Evolutionary conservation across 2,329 filamentous ascomycete species (phyloP).

Genomic region (Ophiocordyceps robertsii): DNA sequence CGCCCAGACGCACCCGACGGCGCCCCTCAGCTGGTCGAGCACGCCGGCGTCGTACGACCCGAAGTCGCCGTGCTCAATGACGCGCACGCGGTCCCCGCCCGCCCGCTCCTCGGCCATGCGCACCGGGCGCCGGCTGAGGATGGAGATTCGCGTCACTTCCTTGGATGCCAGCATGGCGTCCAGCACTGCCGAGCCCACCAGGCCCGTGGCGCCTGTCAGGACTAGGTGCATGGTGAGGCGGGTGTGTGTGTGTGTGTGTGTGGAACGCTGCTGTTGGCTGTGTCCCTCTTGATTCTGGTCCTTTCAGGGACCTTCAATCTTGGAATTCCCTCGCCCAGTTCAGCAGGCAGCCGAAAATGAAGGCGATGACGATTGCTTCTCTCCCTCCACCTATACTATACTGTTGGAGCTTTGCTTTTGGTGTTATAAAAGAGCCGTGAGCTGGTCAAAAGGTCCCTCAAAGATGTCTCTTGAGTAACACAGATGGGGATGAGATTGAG

Average conservation of each 20-base stretch:
- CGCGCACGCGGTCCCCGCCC: constrained; percentile 41
- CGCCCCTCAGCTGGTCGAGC: constrained; percentile 46
- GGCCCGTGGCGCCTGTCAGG: constrained; percentile 54
- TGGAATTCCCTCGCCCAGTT: no score
- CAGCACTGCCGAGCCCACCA: constrained; percentile 47
- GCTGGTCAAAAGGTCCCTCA: no score
- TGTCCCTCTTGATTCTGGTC: no score
- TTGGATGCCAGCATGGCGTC: constrained; percentile 44
- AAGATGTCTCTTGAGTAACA: no score
- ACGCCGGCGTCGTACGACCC: constrained; percentile 41
- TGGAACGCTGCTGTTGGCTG: not conserved
- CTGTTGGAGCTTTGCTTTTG: no score
- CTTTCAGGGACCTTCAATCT: no score
- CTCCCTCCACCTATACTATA: no score
- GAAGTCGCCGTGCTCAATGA: constrained; percentile 59
- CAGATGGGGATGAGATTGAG: no score
- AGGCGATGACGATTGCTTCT: no score
- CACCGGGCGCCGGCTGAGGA: constrained; percentile 53
- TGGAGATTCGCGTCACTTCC: constrained; percentile 49
- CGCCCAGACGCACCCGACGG: constrained; percentile 61
- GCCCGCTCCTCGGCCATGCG: constrained; percentile 41
- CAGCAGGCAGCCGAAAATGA: no score
- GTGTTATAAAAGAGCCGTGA: no score
- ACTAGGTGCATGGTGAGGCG: constrained; percentile 43
- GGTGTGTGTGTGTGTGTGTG: no score